Evolutionary conservation across 495 filamentous ascomycete species (phyloP).

Genomic region (Poronia punctata): DNA sequence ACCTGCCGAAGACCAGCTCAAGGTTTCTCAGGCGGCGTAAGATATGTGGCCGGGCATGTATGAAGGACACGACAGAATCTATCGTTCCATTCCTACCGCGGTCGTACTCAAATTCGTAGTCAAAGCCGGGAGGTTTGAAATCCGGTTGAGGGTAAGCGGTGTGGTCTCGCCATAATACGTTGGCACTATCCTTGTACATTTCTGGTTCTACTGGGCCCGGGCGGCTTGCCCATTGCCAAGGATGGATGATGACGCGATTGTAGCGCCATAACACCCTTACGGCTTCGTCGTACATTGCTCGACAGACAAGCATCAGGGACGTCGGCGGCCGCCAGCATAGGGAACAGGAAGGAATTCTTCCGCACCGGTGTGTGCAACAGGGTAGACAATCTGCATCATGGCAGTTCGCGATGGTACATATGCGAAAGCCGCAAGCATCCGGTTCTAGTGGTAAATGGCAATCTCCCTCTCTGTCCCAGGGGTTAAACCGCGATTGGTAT

Average conservation of each 20-base stretch:
- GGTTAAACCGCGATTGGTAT: neutral
- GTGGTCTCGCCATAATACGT: no score
- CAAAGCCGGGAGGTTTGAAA: no score
- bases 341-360: neutral
- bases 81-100: no score
- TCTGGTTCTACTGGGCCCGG: neutral
- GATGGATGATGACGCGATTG: neutral
- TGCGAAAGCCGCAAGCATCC: neutral
- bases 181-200: neutral
- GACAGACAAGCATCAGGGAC: neutral
- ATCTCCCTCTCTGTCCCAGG: neutral
- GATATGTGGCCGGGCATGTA: neutral
- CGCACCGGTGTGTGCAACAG: neutral
- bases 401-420: neutral
- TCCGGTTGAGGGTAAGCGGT: no score
- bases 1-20: neutral
- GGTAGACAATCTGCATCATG: neutral
- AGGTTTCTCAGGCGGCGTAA: neutral
- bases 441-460: neutral
- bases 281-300: neutral
- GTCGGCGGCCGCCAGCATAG: neutral
- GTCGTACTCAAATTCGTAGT: no score
- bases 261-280: neutral
- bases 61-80: neutral
- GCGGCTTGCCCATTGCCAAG: neutral